Evolutionary conservation across 306 rosid genomes (phyloP), one percentile per base, ranked within the genome.

Genomic region (Senna siamea): DNA sequence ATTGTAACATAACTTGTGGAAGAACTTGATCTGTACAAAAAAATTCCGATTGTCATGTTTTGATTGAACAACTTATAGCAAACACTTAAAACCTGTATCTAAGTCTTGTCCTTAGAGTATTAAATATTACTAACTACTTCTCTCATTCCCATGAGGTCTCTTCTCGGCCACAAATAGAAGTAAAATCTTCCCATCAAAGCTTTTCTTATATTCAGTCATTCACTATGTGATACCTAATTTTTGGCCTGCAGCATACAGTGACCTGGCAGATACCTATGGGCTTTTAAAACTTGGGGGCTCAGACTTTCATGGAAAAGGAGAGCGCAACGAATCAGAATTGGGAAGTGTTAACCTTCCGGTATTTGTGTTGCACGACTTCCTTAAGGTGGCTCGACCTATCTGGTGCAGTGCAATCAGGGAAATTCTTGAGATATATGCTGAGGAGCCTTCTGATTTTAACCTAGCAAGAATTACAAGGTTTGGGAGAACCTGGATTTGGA

Each of bases 221-320:
- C 26, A 60, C 17, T n/a, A 48, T 14, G 28, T 60, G 20, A 17
- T 35, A 17, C 18, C 9, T 43, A 61, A 73, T 66, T 66, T 38
- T 77, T 69, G 71, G 66, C 52, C 32, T 57, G 81, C 92, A 93
- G 98, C 81, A 59, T 94, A 82, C 80, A 82, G 90, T 83, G 98
- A 91, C 71, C 85, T 94, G 57, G 97, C 98, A 6, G 98, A 94
- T 72, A 62, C 75, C 23, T 74, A 76, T 32, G 95, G 79, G 23
- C 98, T 94, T 76, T 63, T 94, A 66, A 94, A 94, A 89, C 75
- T 89, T n/a, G 98, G 98, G 79, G 98, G 98, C 23, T 87, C 98
- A 14, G 98, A 94, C 80, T 94, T 81, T 76, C 98, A 94, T 40
- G 98, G 92, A 14, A 88, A 80, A 87, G 97, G 98, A 35, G 97